Evolutionary conservation across 2,329 filamentous ascomycete species (phyloP).

Genomic region (Coniochaeta ligniaria): DNA sequence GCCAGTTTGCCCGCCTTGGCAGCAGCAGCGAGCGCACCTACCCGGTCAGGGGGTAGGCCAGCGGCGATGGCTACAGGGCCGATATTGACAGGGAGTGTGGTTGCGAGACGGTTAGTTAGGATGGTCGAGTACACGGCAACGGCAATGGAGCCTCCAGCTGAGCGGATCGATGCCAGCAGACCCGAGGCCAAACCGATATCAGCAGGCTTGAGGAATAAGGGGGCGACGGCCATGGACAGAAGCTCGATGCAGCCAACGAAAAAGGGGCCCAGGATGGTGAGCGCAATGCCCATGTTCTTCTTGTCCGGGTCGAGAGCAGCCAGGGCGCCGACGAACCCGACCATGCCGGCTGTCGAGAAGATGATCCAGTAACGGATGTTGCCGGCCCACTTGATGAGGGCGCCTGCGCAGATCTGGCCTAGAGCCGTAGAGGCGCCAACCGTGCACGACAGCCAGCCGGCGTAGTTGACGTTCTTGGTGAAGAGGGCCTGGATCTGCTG

Average conservation of each 20-base stretch:
- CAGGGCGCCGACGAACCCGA: slow-evolving; percentile 25
- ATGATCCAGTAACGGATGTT: slow-evolving; percentile 29
- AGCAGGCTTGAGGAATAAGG: slow-evolving; percentile 27
- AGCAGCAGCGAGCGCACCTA: slow-evolving; percentile 24
- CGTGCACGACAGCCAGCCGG: slow-evolving; percentile 27
- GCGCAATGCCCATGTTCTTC: slow-evolving; percentile 22
- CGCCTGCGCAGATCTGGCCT: slow-evolving; percentile 23
- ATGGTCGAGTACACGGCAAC: slow-evolving; percentile 31
- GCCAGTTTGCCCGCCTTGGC: slow-evolving; percentile 20
- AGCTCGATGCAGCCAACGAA: slow-evolving; percentile 28
- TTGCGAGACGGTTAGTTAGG: slow-evolving; percentile 25
- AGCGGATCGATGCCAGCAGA: slow-evolving; percentile 28
- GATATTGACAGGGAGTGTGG: slow-evolving; percentile 26
- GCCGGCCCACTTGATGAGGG: slow-evolving; percentile 23
- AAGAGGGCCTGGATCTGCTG: slow-evolving; percentile 26
- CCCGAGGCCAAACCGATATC: slow-evolving; percentile 32
- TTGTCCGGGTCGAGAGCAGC: slow-evolving; percentile 24
- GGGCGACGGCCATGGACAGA: slow-evolving; percentile 23
- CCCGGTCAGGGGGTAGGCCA: slow-evolving; percentile 23
- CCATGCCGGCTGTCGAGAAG: slow-evolving; percentile 27
- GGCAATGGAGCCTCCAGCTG: slow-evolving; percentile 17
- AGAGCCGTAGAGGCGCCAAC: slow-evolving; percentile 25
- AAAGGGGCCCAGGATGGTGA: slow-evolving; percentile 27
- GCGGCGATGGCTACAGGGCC: slow-evolving; percentile 25
- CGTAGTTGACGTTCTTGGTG: slow-evolving; percentile 24